Evolutionary conservation across 2,329 filamentous ascomycete genomes (phyloP), one percentile per base, ranked within the genome.

Genomic region (Pseudonectria buxi): DNA sequence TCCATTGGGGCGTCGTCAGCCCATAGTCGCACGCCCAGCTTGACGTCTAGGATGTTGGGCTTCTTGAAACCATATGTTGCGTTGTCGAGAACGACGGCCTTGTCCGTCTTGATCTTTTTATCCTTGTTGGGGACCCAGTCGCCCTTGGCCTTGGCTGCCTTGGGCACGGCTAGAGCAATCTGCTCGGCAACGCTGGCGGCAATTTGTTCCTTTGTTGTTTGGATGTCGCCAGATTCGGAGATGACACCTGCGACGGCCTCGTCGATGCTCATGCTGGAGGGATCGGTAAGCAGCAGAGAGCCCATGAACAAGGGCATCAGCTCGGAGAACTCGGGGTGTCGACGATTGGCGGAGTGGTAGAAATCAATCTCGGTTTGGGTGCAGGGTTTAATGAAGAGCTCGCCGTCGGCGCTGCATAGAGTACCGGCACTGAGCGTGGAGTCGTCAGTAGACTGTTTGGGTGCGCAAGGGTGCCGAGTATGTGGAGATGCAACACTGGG

Each of bases 371-470:
- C 92, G 45, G 80, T 72, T 44, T 78, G 66, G 1, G 86, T 94
- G 61, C 90, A 96, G 13, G 92, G 92, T 64, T 98, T 98, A 57
- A 95, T 86, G 58, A 98, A 85, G 24, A 96, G 71, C 45, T 83
- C 78, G 57, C 92, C 92, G 35, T 86, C 79, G 36, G 75, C 71
- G 55, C 94, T 87, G 56, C 83, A 88, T 51, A 94, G 76, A 30
- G 94, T 90, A 46, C 92, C 92, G 49, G 94, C 89, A 65, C 89
- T 95, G 56, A 30, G 43, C 32, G 27, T 30, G 11, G 42, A 25
- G 28, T 13, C 5, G 12, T 10, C 25, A n/a, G 22, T 41, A 50
- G 37, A 53, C 50, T 14, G 32, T 28, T 16, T 24, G 13, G 15
- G 35, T 24, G n/a, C 31, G 28, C 26, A 27, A 18, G 30, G 28